Conservation (phyloP, 2,329 filamentous ascomycete species). For the Botryotinia calthae region DNA sequence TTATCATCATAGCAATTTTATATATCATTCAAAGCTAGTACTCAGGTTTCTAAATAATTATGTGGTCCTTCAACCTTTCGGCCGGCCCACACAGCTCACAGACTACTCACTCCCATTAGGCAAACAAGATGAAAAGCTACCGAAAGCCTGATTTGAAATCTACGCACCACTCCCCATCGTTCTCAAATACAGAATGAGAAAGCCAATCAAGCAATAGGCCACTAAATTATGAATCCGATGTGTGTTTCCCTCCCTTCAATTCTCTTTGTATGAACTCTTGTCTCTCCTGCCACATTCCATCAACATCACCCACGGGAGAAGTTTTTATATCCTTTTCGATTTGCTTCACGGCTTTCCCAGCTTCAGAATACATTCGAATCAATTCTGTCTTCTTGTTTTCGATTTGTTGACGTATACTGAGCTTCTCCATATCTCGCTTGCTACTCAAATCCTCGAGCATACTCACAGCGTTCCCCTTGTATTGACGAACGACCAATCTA, state of each 20-base stretch:
- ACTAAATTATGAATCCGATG: constrained; percentile 10
- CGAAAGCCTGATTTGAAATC: background rate
- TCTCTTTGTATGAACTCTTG: constrained; percentile 30
- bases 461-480: constrained; percentile 33
- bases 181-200: background rate
- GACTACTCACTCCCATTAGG: background rate
- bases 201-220: background rate
- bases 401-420: constrained; percentile 24
- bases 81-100: background rate
- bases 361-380: constrained; percentile 26
- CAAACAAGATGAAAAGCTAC: background rate
- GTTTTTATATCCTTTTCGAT: constrained; percentile 25
- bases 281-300: constrained; percentile 32
- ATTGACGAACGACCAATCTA: constrained; percentile 34
- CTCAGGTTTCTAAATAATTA: background rate
- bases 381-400: constrained; percentile 29
- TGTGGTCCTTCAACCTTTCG: background rate
- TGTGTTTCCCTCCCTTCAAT: constrained; percentile 25
- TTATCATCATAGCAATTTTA: background rate
- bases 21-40: background rate
- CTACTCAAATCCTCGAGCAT: constrained; percentile 28
- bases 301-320: constrained; percentile 23
- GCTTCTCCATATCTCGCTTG: constrained; percentile 27
- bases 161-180: background rate
- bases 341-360: constrained; percentile 25